Evolutionary conservation across 202 grass and related monocot genomes (phyloP).

Genomic region (Zizania palustris): DNA sequence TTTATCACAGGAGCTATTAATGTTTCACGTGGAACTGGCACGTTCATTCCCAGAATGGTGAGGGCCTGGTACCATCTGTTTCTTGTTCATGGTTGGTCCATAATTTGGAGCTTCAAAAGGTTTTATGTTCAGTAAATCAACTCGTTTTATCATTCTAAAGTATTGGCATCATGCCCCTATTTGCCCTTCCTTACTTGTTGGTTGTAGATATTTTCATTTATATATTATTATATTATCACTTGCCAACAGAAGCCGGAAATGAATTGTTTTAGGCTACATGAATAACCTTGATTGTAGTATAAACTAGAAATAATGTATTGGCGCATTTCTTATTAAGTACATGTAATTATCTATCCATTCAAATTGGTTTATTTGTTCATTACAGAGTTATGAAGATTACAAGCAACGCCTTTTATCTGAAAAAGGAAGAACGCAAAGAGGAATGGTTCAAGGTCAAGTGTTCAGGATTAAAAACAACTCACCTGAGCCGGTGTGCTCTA

Average conservation of each 20-base stretch:
- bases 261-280: neutral
- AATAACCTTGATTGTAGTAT: neutral
- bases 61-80: slow-evolving; percentile 8
- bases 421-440: slow-evolving; percentile 32
- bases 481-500: neutral
- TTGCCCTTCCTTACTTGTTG: neutral
- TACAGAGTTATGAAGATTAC: slow-evolving; percentile 23
- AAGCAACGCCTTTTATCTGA: slow-evolving; percentile 5
- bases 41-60: slow-evolving; percentile 53
- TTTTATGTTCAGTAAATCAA: neutral
- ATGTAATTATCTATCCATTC: slow-evolving; percentile 1
- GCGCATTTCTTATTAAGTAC: neutral
- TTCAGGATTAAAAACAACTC: neutral
- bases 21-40: slow-evolving; percentile 53
- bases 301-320: neutral
- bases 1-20: slow-evolving; percentile 33
- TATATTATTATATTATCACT: no score
- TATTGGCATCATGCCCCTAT: neutral
- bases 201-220: no score
- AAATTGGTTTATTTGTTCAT: slow-evolving; percentile 10
- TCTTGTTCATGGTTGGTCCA: slow-evolving; percentile 25
- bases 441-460: slow-evolving; percentile 1
- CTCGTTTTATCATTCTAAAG: neutral
- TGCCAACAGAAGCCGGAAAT: neutral
- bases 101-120: neutral